phyloP scores from a whole-genome alignment of 139 green algal species.

The Chlamydomonas applanata region DNA sequence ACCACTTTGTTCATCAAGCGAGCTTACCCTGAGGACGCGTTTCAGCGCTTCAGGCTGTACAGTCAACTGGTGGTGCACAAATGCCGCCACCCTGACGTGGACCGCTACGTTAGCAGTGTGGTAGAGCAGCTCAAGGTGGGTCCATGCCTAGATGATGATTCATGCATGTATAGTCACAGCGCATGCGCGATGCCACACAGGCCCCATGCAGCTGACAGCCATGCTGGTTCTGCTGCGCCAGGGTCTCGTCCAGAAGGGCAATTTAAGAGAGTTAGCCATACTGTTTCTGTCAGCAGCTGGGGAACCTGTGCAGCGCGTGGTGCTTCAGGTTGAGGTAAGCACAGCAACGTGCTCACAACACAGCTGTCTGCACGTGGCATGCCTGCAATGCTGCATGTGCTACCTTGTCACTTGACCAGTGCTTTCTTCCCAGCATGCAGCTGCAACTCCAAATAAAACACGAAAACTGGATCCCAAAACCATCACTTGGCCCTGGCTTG shows the following conservation, averaged over 20 bases:
- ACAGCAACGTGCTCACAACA: too few relatives aligned
- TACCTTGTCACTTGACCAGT: neutral
- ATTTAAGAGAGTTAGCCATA: conserved; percentile 59
- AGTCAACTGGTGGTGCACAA: conserved; percentile 42
- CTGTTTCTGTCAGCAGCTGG: conserved; percentile 28
- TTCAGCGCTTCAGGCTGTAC: conserved; percentile 34
- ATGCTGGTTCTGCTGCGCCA: too few relatives aligned
- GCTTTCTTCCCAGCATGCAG: too few relatives aligned
- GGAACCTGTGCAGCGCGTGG: conserved; percentile 26
- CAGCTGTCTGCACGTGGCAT: neutral
- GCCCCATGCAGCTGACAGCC: too few relatives aligned
- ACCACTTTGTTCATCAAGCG: conserved; percentile 18
- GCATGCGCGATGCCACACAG: neutral
- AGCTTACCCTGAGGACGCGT: conserved; percentile 35
- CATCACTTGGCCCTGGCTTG: too few relatives aligned
- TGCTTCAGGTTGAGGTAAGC: conserved; percentile 35
- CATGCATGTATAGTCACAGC: neutral
- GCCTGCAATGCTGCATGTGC: neutral
- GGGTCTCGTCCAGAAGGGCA: conserved; percentile 37
- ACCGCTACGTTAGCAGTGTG: conserved; percentile 36
- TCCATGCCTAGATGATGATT: too few relatives aligned
- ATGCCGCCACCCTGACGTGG: conserved; percentile 40
- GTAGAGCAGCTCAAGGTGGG: conserved; percentile 11
- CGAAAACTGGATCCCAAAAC: too few relatives aligned
- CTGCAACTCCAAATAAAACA: too few relatives aligned